These are phyloP conservation scores for Solioccasus polychromus DNA, from an alignment of 768 basidiomycete species.

Conservation along the genomic window DNA sequence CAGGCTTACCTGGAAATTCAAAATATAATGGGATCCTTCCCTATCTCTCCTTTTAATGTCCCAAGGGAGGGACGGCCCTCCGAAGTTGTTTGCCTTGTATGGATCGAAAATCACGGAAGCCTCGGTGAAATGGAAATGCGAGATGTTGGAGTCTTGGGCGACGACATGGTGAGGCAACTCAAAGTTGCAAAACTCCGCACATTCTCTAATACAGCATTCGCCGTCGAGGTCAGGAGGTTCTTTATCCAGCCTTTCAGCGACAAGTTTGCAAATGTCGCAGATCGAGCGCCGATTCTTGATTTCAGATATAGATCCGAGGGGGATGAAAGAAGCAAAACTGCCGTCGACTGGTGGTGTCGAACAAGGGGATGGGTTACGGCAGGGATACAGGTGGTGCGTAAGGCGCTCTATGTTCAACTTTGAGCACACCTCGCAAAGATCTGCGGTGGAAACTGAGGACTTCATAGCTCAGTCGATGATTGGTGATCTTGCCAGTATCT, in stretches of 20 bases:
- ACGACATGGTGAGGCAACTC: not conserved
- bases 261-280: slow-evolving; percentile 14
- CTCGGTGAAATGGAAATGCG: slow-evolving; percentile 17
- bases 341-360: not conserved
- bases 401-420: slow-evolving; percentile 1
- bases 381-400: slow-evolving; percentile 1
- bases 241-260: slow-evolving; percentile 10
- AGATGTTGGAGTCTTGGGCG: slow-evolving; percentile 3
- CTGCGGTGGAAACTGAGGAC: not conserved
- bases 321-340: not conserved
- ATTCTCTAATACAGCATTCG: slow-evolving; percentile 1
- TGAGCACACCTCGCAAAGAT: slow-evolving; percentile 7
- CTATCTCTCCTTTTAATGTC: not conserved
- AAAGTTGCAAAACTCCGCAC: slow-evolving; percentile 6
- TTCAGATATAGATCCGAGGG: slow-evolving; percentile 12
- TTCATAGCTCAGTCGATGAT: slow-evolving; percentile 3
- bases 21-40: not conserved
- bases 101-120: slow-evolving; percentile 2
- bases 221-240: slow-evolving; percentile 10
- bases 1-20: slow-evolving; percentile 7
- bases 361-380: not conserved
- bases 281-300: slow-evolving; percentile 11
- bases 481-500: too few species aligned
- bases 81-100: too few species aligned
- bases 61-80: slow-evolving; percentile 11